Conservation (phyloP, 1,139 yeast genomes). For the Arxiozyma slooffiae region DNA sequence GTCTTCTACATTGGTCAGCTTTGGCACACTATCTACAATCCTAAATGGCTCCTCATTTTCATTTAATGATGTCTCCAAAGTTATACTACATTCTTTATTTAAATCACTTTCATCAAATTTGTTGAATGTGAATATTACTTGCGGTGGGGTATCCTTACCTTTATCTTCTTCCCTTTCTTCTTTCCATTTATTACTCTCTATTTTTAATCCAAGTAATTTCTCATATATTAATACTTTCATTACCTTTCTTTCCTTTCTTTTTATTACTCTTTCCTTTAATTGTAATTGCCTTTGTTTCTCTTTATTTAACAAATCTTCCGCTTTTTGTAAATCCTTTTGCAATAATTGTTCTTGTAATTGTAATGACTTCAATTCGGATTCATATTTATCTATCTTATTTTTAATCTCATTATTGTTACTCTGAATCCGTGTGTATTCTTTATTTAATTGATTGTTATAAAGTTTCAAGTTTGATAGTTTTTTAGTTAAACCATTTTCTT, state of each 20-base stretch:
- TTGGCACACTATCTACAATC: slow-evolving; percentile 15
- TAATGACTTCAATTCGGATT: slow-evolving; percentile 15
- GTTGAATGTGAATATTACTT: slow-evolving; percentile 14
- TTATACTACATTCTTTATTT: slow-evolving; percentile 8
- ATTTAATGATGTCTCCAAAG: slow-evolving; percentile 16
- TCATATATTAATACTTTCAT: slow-evolving; percentile 23
- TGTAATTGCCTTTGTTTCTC: slow-evolving; percentile 13
- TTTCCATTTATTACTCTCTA: slow-evolving; percentile 21
- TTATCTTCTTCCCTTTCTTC: neutral
- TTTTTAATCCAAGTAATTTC: slow-evolving; percentile 20
- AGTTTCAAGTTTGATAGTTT: neutral
- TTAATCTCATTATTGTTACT: slow-evolving; percentile 15
- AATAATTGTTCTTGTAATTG: neutral
- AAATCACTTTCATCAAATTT: slow-evolving; percentile 14
- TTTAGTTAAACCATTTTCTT: neutral
- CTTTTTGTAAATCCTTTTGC: slow-evolving; percentile 13
- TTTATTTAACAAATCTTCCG: slow-evolving; percentile 15
- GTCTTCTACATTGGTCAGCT: slow-evolving; percentile 2
- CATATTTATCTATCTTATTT: slow-evolving; percentile 17
- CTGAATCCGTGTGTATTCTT: neutral
- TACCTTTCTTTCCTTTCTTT: slow-evolving; percentile 20
- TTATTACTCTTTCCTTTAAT: neutral
- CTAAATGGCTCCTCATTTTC: slow-evolving; percentile 11
- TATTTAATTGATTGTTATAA: neutral
- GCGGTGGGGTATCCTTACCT: neutral